Evolutionary conservation across 2,329 filamentous ascomycete genomes (phyloP).

Genomic region (Paraconiothyrium brasiliense): DNA sequence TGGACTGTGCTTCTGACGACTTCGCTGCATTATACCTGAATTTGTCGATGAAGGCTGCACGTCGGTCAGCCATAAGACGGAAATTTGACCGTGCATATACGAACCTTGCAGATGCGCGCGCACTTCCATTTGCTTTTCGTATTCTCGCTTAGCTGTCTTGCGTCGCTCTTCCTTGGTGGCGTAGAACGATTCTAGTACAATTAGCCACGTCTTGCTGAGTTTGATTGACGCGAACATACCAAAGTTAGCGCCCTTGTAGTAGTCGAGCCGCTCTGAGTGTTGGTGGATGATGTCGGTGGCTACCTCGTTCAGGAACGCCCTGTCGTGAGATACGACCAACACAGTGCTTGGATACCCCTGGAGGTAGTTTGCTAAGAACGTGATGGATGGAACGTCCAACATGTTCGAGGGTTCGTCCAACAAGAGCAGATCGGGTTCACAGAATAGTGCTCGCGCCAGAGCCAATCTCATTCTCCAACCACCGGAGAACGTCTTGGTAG

Average conservation of each 20-base stretch:
- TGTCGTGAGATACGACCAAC: conserved; percentile 96
- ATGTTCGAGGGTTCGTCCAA: conserved; percentile 99
- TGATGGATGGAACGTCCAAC: conserved; percentile 99
- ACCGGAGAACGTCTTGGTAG: conserved; percentile 98
- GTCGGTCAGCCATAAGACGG: conserved; percentile 22
- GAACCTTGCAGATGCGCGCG: conserved; percentile 84
- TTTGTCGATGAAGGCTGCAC: conserved; percentile 90
- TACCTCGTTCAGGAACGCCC: conserved; percentile 97
- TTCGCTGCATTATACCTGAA: conserved; percentile 99
- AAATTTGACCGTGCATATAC: conserved; percentile 20
- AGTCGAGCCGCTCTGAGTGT: conserved; percentile 95
- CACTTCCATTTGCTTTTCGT: conserved; percentile 97
- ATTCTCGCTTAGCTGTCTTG: conserved; percentile 96
- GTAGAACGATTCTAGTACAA: conserved; percentile 80
- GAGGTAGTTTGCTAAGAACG: conserved; percentile 95
- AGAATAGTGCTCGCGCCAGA: conserved; percentile 93
- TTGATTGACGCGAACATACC: conserved; percentile 47
- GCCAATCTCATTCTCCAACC: conserved; percentile 99
- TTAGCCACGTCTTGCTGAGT: conserved; percentile 17
- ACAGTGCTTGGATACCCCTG: conserved; percentile 94
- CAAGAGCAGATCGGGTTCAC: conserved; percentile 92
- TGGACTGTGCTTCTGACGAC: conserved; percentile 95
- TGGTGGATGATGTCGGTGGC: conserved; percentile 99
- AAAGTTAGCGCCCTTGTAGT: conserved; percentile 98
- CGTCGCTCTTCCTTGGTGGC: conserved; percentile 95